Evolutionary conservation across 352 stramenopile species (phyloP).

Genomic region (Pythium utonaiense): DNA sequence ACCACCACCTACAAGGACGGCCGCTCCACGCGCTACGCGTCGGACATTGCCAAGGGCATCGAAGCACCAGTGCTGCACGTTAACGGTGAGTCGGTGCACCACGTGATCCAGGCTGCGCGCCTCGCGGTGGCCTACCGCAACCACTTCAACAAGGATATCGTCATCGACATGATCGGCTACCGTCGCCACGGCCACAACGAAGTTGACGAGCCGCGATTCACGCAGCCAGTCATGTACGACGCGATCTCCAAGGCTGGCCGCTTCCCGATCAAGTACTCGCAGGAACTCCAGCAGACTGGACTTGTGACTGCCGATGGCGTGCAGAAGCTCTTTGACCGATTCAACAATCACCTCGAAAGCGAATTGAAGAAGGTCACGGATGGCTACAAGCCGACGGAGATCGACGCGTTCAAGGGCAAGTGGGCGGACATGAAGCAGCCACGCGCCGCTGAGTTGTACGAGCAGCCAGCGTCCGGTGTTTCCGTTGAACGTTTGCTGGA

Average conservation of each 20-base stretch:
- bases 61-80: conserved; percentile 86
- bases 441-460: conserved; percentile 44
- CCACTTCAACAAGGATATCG: conserved; percentile 80
- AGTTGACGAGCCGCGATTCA: conserved; percentile 87
- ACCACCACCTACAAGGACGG: conserved; percentile 82
- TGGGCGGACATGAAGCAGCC: conserved; percentile 58
- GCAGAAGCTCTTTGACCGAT: conserved; percentile 52
- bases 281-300: conserved; percentile 53
- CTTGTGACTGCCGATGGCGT: conserved; percentile 51
- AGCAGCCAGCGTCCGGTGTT: conserved; percentile 49
- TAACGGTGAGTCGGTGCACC: conserved; percentile 76
- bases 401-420: conserved; percentile 78
- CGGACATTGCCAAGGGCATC: conserved; percentile 81
- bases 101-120: conserved; percentile 72
- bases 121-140: conserved; percentile 82
- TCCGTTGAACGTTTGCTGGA: conserved; percentile 50
- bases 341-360: conserved; percentile 63
- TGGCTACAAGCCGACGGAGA: conserved; percentile 57
- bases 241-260: conserved; percentile 56
- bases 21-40: conserved; percentile 79
- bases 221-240: conserved; percentile 86
- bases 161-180: conserved; percentile 84
- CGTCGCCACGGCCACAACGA: conserved; percentile 89
- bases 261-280: conserved; percentile 69
- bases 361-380: conserved; percentile 54